These are phyloP conservation scores for Tylopilus sp. DNA, from an alignment of 1,284 basidiomycete genomes.

Conservation along the genomic window DNA sequence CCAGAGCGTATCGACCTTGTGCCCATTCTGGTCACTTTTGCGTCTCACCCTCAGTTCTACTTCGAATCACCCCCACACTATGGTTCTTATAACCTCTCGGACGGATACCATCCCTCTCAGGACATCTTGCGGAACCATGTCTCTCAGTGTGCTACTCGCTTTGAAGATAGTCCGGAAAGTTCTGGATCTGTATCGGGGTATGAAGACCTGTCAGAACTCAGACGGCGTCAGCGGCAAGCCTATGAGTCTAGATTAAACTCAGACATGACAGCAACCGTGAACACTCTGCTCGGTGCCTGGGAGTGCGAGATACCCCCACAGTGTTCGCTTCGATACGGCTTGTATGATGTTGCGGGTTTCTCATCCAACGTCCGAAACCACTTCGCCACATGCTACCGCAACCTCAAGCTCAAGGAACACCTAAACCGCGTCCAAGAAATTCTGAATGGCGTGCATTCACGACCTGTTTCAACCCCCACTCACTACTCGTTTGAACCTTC, in stretches of 20 bases:
- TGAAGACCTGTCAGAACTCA: constrained; percentile 12
- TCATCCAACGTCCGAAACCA: neutral
- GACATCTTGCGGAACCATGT: constrained; percentile 12
- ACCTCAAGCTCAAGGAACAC: constrained; percentile 4
- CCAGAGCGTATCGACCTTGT: constrained; percentile 15
- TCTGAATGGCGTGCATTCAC: constrained; percentile 1
- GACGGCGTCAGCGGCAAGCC: constrained; percentile 7
- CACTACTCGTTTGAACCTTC: neutral
- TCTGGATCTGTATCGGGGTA: neutral
- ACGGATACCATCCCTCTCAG: constrained; percentile 20
- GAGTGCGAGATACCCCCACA: constrained; percentile 3
- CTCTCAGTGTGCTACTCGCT: constrained; percentile 8
- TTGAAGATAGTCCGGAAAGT: constrained; percentile 25
- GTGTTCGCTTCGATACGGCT: constrained; percentile 7
- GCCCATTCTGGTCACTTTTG: constrained; percentile 23
- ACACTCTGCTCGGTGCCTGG: too few relatives aligned
- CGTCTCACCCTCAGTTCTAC: constrained; percentile 17
- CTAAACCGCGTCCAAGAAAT: constrained; percentile 22
- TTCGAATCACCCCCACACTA: constrained; percentile 18
- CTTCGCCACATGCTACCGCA: constrained; percentile 15
- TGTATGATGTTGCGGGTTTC: constrained; percentile 15
- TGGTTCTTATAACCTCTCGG: constrained; percentile 18
- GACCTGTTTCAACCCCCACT: neutral
- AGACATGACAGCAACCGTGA: neutral
- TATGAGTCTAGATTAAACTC: constrained; percentile 13